Conservation (phyloP, 768 basidiomycete genomes). For the Pluteus cervinus region DNA sequence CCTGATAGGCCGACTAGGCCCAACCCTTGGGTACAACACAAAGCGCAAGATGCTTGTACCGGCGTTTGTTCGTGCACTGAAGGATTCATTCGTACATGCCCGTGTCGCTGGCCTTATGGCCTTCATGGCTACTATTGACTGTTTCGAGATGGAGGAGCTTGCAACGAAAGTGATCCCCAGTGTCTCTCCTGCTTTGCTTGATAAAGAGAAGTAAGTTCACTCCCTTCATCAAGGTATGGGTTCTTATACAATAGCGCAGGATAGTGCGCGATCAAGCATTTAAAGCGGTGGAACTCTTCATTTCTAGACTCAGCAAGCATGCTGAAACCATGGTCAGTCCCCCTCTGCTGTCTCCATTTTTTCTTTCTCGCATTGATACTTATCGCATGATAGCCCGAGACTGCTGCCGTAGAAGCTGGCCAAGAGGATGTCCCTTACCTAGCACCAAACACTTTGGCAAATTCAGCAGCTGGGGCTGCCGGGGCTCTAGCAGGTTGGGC, state of each 20-base stretch:
- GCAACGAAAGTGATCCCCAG: slow-evolving; percentile 87
- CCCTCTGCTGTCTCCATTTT: not conserved
- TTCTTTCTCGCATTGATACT: slow-evolving; percentile 1
- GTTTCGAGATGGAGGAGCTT: slow-evolving; percentile 83
- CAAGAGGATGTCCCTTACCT: slow-evolving; percentile 19
- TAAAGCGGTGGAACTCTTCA: slow-evolving; percentile 84
- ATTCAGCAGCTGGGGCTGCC: slow-evolving; percentile 86
- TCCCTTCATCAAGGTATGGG: slow-evolving; percentile 2
- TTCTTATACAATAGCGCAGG: slow-evolving; percentile 36
- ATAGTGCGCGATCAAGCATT: slow-evolving; percentile 94
- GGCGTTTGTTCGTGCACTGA: slow-evolving; percentile 84
- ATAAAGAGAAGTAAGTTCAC: slow-evolving; percentile 83
- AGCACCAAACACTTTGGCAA: slow-evolving; percentile 56
- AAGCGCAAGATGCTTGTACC: slow-evolving; percentile 96
- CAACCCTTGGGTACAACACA: slow-evolving; percentile 78
- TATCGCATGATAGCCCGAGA: slow-evolving; percentile 29
- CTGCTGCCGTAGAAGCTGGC: slow-evolving; percentile 22
- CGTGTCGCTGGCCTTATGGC: slow-evolving; percentile 94
- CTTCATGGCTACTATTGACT: slow-evolving; percentile 90
- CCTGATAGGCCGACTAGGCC: slow-evolving; percentile 86
- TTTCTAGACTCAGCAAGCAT: slow-evolving; percentile 77
- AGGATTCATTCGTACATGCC: slow-evolving; percentile 89
- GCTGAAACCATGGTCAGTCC: slow-evolving; percentile 73
- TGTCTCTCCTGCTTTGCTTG: slow-evolving; percentile 73
- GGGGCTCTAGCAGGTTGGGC: slow-evolving; percentile 95